phyloP scores from a whole-genome alignment of 2,329 filamentous ascomycete genomes.

The Diplocarpon mali region DNA sequence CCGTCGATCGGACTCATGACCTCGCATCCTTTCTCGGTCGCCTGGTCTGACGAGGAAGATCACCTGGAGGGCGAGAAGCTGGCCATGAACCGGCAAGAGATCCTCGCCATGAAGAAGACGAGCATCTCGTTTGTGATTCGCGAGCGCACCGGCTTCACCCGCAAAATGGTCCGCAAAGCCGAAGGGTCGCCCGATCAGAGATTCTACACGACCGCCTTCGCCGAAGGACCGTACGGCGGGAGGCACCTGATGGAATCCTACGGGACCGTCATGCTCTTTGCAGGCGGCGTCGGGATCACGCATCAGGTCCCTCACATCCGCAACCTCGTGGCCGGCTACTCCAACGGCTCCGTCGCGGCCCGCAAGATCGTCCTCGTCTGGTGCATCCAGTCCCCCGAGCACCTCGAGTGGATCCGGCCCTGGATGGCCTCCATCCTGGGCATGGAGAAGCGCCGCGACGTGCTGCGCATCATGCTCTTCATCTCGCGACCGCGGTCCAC shows the following conservation, averaged over 20 bases:
- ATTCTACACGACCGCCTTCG: conserved; percentile 52
- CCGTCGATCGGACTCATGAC: conserved; percentile 61
- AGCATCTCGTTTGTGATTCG: conserved; percentile 63
- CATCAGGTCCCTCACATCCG: conserved; percentile 68
- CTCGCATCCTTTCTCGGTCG: conserved; percentile 70
- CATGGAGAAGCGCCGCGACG: conserved; percentile 63
- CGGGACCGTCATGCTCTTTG: conserved; percentile 68
- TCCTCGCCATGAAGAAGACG: conserved; percentile 48
- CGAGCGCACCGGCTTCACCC: conserved; percentile 63
- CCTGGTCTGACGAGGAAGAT: conserved; percentile 61
- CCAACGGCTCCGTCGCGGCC: conserved; percentile 57
- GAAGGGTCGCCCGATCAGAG: conserved; percentile 47
- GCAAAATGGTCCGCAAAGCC: conserved; percentile 57
- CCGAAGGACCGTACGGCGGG: conserved; percentile 70
- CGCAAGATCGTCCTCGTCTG: conserved; percentile 65
- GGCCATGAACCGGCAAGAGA: conserved; percentile 47
- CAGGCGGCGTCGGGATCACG: conserved; percentile 71
- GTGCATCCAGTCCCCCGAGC: conserved; percentile 70
- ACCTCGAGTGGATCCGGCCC: conserved; percentile 72
- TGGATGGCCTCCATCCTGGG: conserved; percentile 75
- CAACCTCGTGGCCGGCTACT: conserved; percentile 57
- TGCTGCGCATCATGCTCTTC: conserved; percentile 67
- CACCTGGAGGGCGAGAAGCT: conserved; percentile 41
- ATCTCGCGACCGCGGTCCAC: conserved; percentile 64
- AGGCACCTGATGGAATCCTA: conserved; percentile 57